Evolutionary conservation across 306 rosid species (phyloP).

Genomic region (Vigna angularis): DNA sequence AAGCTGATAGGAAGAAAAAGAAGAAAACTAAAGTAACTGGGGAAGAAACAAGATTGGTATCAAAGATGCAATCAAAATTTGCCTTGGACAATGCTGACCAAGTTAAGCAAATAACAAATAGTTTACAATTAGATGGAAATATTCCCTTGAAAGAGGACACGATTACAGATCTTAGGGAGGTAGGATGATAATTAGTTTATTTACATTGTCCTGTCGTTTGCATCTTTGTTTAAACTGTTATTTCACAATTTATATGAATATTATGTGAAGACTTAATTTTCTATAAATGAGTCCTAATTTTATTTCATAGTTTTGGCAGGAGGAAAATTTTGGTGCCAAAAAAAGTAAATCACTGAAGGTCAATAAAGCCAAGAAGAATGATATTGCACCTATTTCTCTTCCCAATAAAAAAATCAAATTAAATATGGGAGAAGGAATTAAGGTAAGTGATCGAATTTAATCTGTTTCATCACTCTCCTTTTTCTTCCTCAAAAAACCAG

Average conservation of each 20-base stretch:
- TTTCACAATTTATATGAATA: slow-evolving; percentile 25
- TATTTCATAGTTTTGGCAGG: slow-evolving; percentile 60
- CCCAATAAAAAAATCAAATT: slow-evolving; percentile 80
- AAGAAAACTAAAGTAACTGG: slow-evolving; percentile 60
- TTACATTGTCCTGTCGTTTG: slow-evolving; percentile 13
- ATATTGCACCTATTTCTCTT: slow-evolving; percentile 51
- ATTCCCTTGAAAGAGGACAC: slow-evolving; percentile 66
- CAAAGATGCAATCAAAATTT: slow-evolving; percentile 57
- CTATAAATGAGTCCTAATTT: not conserved
- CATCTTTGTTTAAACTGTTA: slow-evolving; percentile 36
- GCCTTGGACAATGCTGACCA: slow-evolving; percentile 62
- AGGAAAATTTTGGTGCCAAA: slow-evolving; percentile 57
- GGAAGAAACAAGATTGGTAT: slow-evolving; percentile 56
- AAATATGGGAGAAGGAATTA: slow-evolving; percentile 79
- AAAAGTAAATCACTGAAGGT: slow-evolving; percentile 68
- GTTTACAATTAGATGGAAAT: slow-evolving; percentile 59
- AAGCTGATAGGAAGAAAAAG: slow-evolving; percentile 76
- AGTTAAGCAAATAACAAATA: slow-evolving; percentile 58
- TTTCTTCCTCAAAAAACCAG: not conserved
- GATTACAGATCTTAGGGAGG: slow-evolving; percentile 64
- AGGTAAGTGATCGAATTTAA: slow-evolving; percentile 60
- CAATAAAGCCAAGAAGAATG: slow-evolving; percentile 73
- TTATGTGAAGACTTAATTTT: slow-evolving; percentile 16
- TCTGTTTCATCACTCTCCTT: slow-evolving; percentile 23
- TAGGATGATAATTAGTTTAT: slow-evolving; percentile 43